Base-by-base conservation (phyloP, 306 rosid genomes). In the Casuarina glauca region DNA sequence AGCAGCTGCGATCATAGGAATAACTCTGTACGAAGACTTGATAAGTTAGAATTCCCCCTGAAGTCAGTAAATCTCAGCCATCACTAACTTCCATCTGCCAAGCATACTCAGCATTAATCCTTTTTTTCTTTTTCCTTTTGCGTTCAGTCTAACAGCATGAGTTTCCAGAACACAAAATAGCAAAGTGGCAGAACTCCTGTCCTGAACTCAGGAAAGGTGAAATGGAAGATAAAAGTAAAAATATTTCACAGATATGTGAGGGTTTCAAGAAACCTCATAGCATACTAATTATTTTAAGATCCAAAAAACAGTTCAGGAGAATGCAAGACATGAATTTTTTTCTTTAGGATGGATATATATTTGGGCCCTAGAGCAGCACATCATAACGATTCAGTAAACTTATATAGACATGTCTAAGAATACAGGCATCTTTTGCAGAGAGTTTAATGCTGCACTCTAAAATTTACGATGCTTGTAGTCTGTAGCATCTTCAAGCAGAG, bases 401-500 rank as follows among this genome's bases (percentile, higher is more conserved):
- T 58, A 10, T 1, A 3, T 58, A 58, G 32, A 9, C 39, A 19
- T 58, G 5, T 58, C 4, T 8, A 58, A 58, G 39, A 58, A 58
- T 26, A 58, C 26, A 58, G 20, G 64, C 4, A 58, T 39, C 64
- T 58, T 58, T 32, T 58, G 39, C 26, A 20, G 64, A 58, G 64
- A 58, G 51, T 48, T 8, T 48, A 13, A 48, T 3, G 12, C 63
- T 61, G 44, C 55, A 72, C 45, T 5, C 51, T 66, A 49, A 53
- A 62, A 41, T 76, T 74, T 64, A 51, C 36, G 58, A 70, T 70
- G 78, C 69, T 76, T 54, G 84, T 72, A 58, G 70, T 13, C 45
- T 72, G 71, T 39, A 52, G 70, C 72, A 39, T 69, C 82, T 78
- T 77, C 51, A 54, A 84, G 50, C 81, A 49, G 67, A 58, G 74